Evolutionary conservation across 192 early-diverging fungal species (phyloP).

Genomic region (Radiomyces spectabilis): DNA sequence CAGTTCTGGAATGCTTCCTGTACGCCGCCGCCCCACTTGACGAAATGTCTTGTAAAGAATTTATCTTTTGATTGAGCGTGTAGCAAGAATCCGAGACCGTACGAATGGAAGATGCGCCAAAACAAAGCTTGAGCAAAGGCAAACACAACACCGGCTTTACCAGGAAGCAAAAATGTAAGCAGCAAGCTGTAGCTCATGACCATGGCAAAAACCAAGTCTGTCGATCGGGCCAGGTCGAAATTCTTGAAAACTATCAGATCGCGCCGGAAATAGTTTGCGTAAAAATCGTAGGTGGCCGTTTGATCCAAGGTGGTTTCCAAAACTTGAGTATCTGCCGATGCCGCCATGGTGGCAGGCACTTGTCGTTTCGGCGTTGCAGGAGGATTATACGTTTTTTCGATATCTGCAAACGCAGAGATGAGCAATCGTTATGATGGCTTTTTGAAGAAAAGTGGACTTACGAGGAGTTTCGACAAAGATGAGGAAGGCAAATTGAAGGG

Average conservation of each 20-base stretch:
- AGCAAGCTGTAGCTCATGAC: constrained; percentile 66
- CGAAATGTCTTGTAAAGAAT: constrained; percentile 83
- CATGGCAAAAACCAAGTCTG: constrained; percentile 72
- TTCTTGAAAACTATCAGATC: constrained; percentile 88
- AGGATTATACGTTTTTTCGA: constrained; percentile 52
- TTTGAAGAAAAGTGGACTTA: constrained; percentile 20
- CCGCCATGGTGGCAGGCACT: not conserved
- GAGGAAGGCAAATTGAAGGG: constrained; percentile 84
- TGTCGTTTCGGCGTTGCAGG: constrained; percentile 15
- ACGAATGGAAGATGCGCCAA: constrained; percentile 83
- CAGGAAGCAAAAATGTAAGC: constrained; percentile 41
- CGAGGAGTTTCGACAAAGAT: constrained; percentile 88
- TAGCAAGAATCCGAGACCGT: constrained; percentile 71
- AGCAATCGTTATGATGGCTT: not conserved
- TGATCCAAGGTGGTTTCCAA: constrained; percentile 5
- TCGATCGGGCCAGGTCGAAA: constrained; percentile 79
- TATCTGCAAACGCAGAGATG: constrained; percentile 26
- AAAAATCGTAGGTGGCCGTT: constrained; percentile 35
- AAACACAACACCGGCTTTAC: constrained; percentile 34
- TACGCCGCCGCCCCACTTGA: constrained; percentile 79
- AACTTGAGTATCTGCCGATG: not conserved
- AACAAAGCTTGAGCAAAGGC: constrained; percentile 64
- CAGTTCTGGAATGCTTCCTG: constrained; percentile 88
- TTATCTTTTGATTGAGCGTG: constrained; percentile 75
- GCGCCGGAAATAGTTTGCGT: constrained; percentile 62